A percentile compares a stretch with the other conserved stretches of the same genome.
Conservation (phyloP, 179 eudicot species). For the Heliamphora pulchella region DNA sequence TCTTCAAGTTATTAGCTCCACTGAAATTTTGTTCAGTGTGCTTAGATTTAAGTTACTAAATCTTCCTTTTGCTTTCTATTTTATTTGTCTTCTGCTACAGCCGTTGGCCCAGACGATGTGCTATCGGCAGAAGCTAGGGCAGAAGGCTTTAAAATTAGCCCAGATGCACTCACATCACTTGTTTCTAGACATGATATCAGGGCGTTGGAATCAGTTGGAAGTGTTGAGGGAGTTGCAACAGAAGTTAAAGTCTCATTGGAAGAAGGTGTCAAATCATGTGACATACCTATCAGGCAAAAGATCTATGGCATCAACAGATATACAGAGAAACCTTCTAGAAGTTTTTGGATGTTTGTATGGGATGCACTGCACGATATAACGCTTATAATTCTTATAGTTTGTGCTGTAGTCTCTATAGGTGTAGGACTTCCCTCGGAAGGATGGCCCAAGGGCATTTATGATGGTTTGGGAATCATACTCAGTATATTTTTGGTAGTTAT, state of each 20-base stretch:
- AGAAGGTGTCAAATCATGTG: not conserved
- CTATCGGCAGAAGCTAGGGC: not conserved
- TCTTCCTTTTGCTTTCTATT: not conserved
- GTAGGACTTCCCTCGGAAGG: not conserved
- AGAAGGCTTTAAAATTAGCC: not conserved
- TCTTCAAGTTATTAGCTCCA: not conserved
- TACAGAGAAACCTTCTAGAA: not conserved
- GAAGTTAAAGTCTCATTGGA: slow-evolving; percentile 1
- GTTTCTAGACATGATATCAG: not conserved
- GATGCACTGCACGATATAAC: not conserved
- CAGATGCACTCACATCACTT: not conserved
- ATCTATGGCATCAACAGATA: slow-evolving; percentile 1
- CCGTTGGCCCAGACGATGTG: not conserved
- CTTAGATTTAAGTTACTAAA: not conserved
- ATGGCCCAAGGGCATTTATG: not conserved
- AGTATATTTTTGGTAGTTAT: not conserved
- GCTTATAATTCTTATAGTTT: not conserved
- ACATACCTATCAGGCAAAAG: not conserved
- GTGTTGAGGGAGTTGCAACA: not conserved
- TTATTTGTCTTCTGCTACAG: not conserved
- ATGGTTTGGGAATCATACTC: not conserved
- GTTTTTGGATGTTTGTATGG: slow-evolving; percentile 1
- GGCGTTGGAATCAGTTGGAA: not conserved
- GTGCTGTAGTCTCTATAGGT: not conserved
- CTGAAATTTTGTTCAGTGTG: not conserved